These are phyloP conservation scores for Eutypella sp. DNA, from an alignment of 2,329 filamentous ascomycete species.

Conservation along the genomic window DNA sequence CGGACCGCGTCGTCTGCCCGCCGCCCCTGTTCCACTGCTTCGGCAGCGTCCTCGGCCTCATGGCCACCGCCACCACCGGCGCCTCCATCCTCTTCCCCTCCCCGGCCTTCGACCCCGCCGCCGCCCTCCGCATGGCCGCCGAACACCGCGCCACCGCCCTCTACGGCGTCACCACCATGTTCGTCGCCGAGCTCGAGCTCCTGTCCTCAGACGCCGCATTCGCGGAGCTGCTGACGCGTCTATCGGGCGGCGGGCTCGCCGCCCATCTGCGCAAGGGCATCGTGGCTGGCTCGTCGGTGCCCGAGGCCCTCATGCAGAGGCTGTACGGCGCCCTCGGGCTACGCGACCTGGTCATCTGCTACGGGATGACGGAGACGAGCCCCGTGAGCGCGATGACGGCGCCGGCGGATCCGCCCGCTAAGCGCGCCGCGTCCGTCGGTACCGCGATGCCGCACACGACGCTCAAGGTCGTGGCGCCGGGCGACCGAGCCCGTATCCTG, in stretches of 20 bases:
- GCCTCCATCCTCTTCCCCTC: constrained; percentile 78
- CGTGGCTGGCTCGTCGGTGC: constrained; percentile 81
- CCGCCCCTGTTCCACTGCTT: constrained; percentile 90
- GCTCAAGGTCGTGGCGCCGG: constrained; percentile 69
- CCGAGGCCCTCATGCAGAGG: constrained; percentile 72
- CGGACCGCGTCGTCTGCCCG: constrained; percentile 77
- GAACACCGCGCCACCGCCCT: constrained; percentile 57
- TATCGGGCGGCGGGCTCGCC: constrained; percentile 23
- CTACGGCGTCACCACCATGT: constrained; percentile 94
- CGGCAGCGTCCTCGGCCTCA: constrained; percentile 86
- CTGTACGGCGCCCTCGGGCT: constrained; percentile 72
- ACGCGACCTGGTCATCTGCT: constrained; percentile 83
- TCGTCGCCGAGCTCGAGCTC: constrained; percentile 77
- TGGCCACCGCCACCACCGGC: constrained; percentile 82
- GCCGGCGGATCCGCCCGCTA: constrained; percentile 67
- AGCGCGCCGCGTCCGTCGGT: constrained; percentile 73
- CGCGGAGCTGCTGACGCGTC: not conserved
- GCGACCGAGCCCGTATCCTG: constrained; percentile 54
- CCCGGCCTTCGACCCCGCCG: constrained; percentile 78
- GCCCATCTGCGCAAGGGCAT: constrained; percentile 74
- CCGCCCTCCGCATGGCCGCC: constrained; percentile 56
- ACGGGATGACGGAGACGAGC: constrained; percentile 90
- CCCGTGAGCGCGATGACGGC: constrained; percentile 78
- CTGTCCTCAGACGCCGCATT: constrained; percentile 45
- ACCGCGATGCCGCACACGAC: constrained; percentile 76